These are phyloP conservation scores for Cryptococcus sp. DNA, from an alignment of 1,284 basidiomycete genomes.

Conservation along the genomic window DNA sequence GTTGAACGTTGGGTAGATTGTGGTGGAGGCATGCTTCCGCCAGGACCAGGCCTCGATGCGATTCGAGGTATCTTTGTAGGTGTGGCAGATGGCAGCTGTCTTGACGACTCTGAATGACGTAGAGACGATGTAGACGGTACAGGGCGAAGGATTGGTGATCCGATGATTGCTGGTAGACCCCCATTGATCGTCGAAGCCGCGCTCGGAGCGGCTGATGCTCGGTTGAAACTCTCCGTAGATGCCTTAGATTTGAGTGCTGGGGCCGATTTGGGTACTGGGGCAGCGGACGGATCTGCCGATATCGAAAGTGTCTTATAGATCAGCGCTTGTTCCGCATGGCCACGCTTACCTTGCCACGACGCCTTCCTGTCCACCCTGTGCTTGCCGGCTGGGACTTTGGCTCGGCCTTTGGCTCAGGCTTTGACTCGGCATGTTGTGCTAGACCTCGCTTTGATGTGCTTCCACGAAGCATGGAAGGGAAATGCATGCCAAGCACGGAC, in stretches of 20 bases:
- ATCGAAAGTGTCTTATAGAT: conserved; percentile 74
- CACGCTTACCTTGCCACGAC: conserved; percentile 79
- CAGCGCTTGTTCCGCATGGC: conserved; percentile 11
- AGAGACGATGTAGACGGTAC: conserved; percentile 33
- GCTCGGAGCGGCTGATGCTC: conserved; percentile 24
- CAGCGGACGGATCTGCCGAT: conserved; percentile 58
- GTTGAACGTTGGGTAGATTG: conserved; percentile 2
- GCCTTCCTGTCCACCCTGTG: conserved; percentile 81
- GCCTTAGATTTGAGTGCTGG: conserved; percentile 29
- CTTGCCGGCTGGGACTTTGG: conserved; percentile 17
- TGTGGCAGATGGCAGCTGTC: conserved; percentile 45
- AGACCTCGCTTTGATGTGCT: conserved; percentile 75
- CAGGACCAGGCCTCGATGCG: conserved; percentile 57
- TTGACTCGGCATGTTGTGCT: conserved; percentile 27
- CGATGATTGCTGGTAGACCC: conserved; percentile 79
- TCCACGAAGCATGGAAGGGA: conserved; percentile 76
- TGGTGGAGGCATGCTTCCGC: conserved; percentile 40
- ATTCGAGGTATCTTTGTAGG: conserved; percentile 95
- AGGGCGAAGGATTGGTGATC: conserved; percentile 79
- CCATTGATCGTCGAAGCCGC: conserved; percentile 35
- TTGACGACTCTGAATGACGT: conserved; percentile 23
- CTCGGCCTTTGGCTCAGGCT: conserved; percentile 15
- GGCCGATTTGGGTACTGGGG: conserved; percentile 22
- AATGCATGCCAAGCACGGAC: conserved; percentile 60
- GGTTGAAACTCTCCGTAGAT: conserved; percentile 28